Evolutionary conservation across 257 asterid species (phyloP), one percentile per base, ranked within the genome.

Genomic region (Mentha longifolia): DNA sequence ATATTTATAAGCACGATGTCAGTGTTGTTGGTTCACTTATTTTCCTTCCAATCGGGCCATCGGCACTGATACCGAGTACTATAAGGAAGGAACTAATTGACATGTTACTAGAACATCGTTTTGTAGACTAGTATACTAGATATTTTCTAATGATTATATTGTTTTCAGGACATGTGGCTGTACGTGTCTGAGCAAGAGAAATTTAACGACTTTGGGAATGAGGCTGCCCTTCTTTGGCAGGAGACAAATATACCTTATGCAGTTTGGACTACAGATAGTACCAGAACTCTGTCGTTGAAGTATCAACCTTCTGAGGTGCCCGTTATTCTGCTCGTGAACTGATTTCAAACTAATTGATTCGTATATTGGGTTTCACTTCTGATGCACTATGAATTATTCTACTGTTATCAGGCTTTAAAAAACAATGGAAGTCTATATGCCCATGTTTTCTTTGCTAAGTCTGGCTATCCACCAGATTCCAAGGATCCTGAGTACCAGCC

Each of bases 221-320:
- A 95, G 84, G 71, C 82, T 62, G 89, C 96, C 61, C 95, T 95
- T 62, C 76, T 85, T 69, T 94, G 99, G 99, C 96, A 94, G 49
- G 99, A 94, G 87, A 84, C 97, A 33, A 91, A 87, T 67, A 86
- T 94, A 75, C 99, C 99, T 19, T 94, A 89, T 82, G 99, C 98
- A 72, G 96, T 89, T 76, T 94, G 97, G 97, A 83, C 85, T 67
- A 80, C 89, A 14, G 95, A 89, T 68, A 89, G 99, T 83, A 80
- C 79, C 71, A 84, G 99, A 75, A 73, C 79, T 60, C 68, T 89
- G 65, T 94, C 97, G 2, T 69, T 91, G 85, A 84, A 88, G 80
- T 88, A 91, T 78, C 39, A 82, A 79, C 96, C 97, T 33, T 80
- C 98, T 22, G 91, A 91, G 99, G 99, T 94, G 75, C 65, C 70